Evolutionary conservation across 2,329 filamentous ascomycete species (phyloP), one percentile per base, ranked within the genome.

Genomic region (Cephalotrichum gorgonifer): DNA sequence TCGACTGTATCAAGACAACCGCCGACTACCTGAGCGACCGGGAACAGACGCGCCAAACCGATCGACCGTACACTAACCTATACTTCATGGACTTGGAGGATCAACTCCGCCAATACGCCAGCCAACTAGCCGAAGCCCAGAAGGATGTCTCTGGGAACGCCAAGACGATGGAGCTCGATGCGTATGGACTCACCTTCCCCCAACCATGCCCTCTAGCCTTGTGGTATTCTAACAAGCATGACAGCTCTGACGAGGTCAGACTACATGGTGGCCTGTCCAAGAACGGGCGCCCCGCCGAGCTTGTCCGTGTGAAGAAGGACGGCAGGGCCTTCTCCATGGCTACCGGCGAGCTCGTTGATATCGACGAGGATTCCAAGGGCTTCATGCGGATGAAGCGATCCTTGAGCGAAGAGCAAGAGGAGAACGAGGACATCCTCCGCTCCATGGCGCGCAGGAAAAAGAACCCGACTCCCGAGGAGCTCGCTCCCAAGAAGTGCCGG

Each of bases 361-460:
- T 78, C 23, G 48, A 53, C 15, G 50, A 53, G 11, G 69, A 73
- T 39, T 57, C 56, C 53, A 69, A 71, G 50, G 72, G 76, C 6
- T 65, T 70, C n/a, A 61, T 76, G 51, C 68, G 74, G 49, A 73
- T 83, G 62, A 84, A 84, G 70, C 77, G 80, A 53, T 83, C 80
- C n/a, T 67, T 80, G 54, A 83, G 79, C 58, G 70, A 88, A 58
- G 79, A 84, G 59, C 75, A 80, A 15, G 81, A 85, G 56, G 88
- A 94, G 55, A 86, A 91, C 51, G 88, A 88, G 57, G 83, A 85
- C 57, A 85, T 89, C 54, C 80, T 84, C 68, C 87, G 90, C 45
- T 97, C 90, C 38, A 97, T 96, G 91, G 91, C 90, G 51, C 85
- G 90, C 51, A 85, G 89, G 56, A 94, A 94, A 79, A 95, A 95